phyloP scores from a whole-genome alignment of 78 protist genomes.

The Dictyostelium firmibasis region DNA sequence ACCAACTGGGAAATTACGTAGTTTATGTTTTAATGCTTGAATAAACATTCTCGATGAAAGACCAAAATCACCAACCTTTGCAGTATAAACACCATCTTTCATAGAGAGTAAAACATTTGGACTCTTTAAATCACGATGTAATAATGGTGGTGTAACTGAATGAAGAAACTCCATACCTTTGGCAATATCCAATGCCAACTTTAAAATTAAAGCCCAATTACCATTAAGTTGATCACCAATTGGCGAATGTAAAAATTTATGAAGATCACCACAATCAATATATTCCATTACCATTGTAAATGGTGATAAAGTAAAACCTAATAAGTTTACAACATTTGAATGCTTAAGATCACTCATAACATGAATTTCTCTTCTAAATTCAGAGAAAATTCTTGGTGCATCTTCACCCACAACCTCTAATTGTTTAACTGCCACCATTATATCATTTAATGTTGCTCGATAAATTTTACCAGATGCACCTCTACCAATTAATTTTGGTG shows the following conservation, averaged over 20 bases:
- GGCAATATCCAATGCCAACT: slow-evolving; percentile 74
- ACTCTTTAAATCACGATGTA: slow-evolving; percentile 76
- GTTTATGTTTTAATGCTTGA: slow-evolving; percentile 53
- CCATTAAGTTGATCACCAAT: slow-evolving; percentile 24
- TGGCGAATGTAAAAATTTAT: slow-evolving; percentile 35
- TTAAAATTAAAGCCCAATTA: slow-evolving; percentile 42
- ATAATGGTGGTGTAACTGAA: slow-evolving; percentile 64
- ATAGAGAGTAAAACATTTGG: slow-evolving; percentile 58
- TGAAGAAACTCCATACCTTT: slow-evolving; percentile 80
- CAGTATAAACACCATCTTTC: slow-evolving; percentile 31
- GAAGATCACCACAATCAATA: slow-evolving; percentile 78
- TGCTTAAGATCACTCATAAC: slow-evolving; percentile 77
- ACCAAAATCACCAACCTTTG: slow-evolving; percentile 82
- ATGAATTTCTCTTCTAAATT: slow-evolving; percentile 74
- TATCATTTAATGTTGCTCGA: slow-evolving; percentile 22
- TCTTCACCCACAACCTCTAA: slow-evolving; percentile 67
- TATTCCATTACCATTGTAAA: slow-evolving; percentile 77
- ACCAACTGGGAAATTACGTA: slow-evolving; percentile 75
- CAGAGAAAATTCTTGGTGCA: slow-evolving; percentile 71
- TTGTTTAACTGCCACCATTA: slow-evolving; percentile 77
- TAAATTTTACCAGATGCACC: slow-evolving; percentile 83
- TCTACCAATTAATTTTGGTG: slow-evolving; percentile 66
- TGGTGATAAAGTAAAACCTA: slow-evolving; percentile 68
- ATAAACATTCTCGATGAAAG: slow-evolving; percentile 54
- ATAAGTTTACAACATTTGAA: slow-evolving; percentile 57